A percentile compares a stretch with the other conserved stretches of the same genome.
phyloP scores from a whole-genome alignment of 805 yeast species.

The Vanderwaltozyma polyspora region DNA sequence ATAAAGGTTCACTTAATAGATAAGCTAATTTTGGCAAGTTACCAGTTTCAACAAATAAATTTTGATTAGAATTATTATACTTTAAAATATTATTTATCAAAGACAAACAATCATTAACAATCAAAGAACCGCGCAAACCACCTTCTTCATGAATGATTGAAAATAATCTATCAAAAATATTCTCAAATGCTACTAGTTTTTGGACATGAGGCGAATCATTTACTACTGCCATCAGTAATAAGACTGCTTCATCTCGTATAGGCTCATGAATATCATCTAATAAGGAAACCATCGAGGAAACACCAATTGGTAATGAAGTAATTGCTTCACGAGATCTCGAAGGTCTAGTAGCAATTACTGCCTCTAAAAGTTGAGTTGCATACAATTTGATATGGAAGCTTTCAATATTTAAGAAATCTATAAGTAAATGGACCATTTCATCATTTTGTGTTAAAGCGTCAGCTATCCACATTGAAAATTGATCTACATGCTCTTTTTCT shows the following conservation, averaged over 20 bases:
- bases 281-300: conserved; percentile 57
- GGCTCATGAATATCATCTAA: conserved; percentile 68
- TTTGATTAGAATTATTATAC: conserved; percentile 85
- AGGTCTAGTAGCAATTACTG: conserved; percentile 69
- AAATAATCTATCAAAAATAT: conserved; percentile 74
- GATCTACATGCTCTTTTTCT: conserved; percentile 47
- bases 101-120: conserved; percentile 84
- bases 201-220: conserved; percentile 78
- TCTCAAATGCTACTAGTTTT: conserved; percentile 88
- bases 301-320: conserved; percentile 63
- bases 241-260: conserved; percentile 75
- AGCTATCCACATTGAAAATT: conserved; percentile 87
- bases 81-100: conserved; percentile 60
- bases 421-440: conserved; percentile 32
- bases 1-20: conserved; percentile 52
- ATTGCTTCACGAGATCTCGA: conserved; percentile 62
- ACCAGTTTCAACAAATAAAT: conserved; percentile 74
- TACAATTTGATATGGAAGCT: conserved; percentile 76
- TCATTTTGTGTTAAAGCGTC: conserved; percentile 72
- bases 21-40: conserved; percentile 56
- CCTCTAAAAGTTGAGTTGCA: conserved; percentile 74
- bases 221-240: conserved; percentile 73
- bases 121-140: conserved; percentile 74
- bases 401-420: conserved; percentile 39
- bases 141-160: conserved; percentile 79